Evolutionary conservation across 306 rosid genomes (phyloP), one percentile per base, ranked within the genome.

Genomic region (Quillaja saponaria): DNA sequence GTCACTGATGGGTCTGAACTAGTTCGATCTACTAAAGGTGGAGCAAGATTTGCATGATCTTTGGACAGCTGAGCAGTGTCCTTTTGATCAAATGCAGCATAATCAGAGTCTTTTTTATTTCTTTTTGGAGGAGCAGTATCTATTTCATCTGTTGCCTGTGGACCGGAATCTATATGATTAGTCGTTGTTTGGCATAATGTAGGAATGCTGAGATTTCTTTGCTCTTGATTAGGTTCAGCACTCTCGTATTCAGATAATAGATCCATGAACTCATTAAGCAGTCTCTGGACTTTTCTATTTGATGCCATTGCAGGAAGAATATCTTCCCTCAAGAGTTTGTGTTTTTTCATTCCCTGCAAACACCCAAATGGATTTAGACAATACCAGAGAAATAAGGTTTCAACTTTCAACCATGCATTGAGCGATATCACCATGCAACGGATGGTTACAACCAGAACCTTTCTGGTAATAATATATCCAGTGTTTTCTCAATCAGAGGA

Each of bases 261-360:
- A 74, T 92, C 94, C 95, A 89, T 83, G 80, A 89, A 92, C 71
- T 92, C 99, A 21, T 89, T 92, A 46, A 92, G 96, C 78, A 92
- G 58, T 38, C 99, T 79, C 87, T 92, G 99, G 44, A 92, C 95
- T 78, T 92, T 89, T 72, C 99, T 81, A 78, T 92, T 92, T 5
- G 99, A 86, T 46, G 99, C 99, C 89, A 92, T 85, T 15, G 99
- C 86, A 12, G 99, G 96, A 81, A 92, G 96, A 72, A 92, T 89
- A 37, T 89, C 99, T 74, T 92, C 96, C 61, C 78, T 85, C 20
- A 92, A 84, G 38, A 89, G 99, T 71, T 87, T 86, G 67, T 92
- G 99, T 57, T 92, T 92, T 77, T 70, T 87, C 94, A 92, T 72
- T 62, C 95, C 99, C 99, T 92, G 85, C 66, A 77, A 55, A 18